Base-by-base conservation (phyloP, 768 basidiomycete species). In the Tulasnella sp. region DNA sequence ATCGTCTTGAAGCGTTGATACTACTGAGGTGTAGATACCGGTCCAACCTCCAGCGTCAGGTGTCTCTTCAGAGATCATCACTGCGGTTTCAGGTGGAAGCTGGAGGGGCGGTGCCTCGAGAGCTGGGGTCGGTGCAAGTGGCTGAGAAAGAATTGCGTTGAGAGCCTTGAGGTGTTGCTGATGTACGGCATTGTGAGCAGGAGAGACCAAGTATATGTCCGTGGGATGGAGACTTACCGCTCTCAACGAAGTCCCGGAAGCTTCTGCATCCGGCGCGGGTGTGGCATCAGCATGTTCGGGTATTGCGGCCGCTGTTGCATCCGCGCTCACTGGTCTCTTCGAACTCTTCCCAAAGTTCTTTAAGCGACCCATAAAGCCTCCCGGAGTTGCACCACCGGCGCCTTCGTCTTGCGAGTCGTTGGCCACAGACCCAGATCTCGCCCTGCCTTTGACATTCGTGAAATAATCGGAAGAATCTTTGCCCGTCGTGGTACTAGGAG, bases 21-120 rank as follows among this genome's bases (percentile, higher is more conserved):
- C 93, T 90, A 40, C 93, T 86, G 80, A 74, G 6, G 49, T 74
- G 52, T 96, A 98, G 1, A 94, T 83, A 2, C 88, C 90, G 2
- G 86, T 87, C 89, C 92, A 96, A 0, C 85, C 85, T 36, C 91
- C 91, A 4, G 84, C 83, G 68, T 83, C 84, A 52, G 82, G 80
- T 0, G 82, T 80, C 81, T 97, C 96, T 81, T 97, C 94, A 1
- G 92, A 90, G 67, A 99, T 91, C 77, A 92, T 84, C 38, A 99
- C 81, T 0, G 87, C 85, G 58, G 91, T 90, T 73, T 88, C 84
- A 0, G 86, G 82, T 0, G 91, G 89, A 45, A 92, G 86, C 12
- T 83, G 77, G 34, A 93, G 82, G 0, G 86, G 85, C 0, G 97
- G 97, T 0, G 89, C 90, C 67, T 99, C 97, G 58, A 82, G 82